These are phyloP conservation scores for Alternaria sp. DNA, from an alignment of 2,329 filamentous ascomycete genomes.

Conservation along the genomic window DNA sequence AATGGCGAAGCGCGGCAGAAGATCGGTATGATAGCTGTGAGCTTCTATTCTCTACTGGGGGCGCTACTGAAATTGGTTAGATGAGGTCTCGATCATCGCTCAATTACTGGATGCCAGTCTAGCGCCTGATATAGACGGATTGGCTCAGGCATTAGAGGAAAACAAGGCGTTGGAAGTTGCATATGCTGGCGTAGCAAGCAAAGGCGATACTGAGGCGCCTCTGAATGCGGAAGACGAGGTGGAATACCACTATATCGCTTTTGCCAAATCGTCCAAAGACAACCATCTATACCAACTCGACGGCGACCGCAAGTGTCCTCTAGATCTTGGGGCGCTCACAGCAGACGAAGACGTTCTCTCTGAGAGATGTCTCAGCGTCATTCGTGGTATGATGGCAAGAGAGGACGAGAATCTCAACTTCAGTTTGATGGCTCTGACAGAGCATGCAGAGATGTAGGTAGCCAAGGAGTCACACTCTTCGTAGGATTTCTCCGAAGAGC, in stretches of 20 bases:
- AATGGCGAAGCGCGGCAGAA: constrained; percentile 77
- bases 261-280: constrained; percentile 40
- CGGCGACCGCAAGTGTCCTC: constrained; percentile 41
- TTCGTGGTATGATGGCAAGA: constrained; percentile 31
- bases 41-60: background rate
- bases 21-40: constrained; percentile 58
- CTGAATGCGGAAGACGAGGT: constrained; percentile 43
- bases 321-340: constrained; percentile 39
- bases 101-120: constrained; percentile 20
- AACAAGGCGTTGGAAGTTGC: constrained; percentile 34
- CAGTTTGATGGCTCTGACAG: constrained; percentile 44
- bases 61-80: constrained; percentile 18
- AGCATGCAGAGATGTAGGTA: constrained; percentile 54
- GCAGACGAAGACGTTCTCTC: constrained; percentile 35
- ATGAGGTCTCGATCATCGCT: constrained; percentile 19
- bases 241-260: constrained; percentile 47
- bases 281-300: constrained; percentile 42
- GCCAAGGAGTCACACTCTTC: constrained; percentile 63
- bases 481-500: constrained; percentile 55
- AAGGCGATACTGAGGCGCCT: constrained; percentile 40
- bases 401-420: constrained; percentile 35
- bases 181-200: constrained; percentile 36
- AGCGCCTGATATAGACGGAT: constrained; percentile 21
- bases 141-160: constrained; percentile 33
- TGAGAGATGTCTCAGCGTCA: constrained; percentile 27